phyloP scores from a whole-genome alignment of 1,284 basidiomycete genomes.

The Entoloma clypeatum region DNA sequence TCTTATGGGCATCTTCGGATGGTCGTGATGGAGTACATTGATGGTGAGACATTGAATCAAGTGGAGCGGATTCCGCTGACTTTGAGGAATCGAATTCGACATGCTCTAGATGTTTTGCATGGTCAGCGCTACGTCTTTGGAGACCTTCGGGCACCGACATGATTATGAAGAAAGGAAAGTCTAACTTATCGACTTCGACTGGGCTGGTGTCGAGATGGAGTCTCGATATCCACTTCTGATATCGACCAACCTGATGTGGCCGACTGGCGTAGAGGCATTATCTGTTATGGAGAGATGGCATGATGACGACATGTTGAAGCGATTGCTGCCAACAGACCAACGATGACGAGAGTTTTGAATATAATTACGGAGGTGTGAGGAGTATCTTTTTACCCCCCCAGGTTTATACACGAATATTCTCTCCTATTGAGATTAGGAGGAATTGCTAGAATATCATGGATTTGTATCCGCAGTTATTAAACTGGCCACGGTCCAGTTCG shows the following conservation, averaged over 20 bases:
- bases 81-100: constrained; percentile 1
- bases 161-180: constrained; percentile 15
- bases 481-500: no score
- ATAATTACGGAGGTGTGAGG: no score
- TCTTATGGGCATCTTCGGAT: constrained; percentile 16
- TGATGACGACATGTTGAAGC: constrained; percentile 11
- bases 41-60: constrained; percentile 11
- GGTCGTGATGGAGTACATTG: constrained; percentile 22
- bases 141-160: constrained; percentile 19
- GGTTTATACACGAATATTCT: no score
- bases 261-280: constrained; percentile 9
- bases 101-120: no score
- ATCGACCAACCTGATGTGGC: constrained; percentile 11
- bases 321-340: constrained; percentile 2
- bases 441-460: no score
- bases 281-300: constrained; percentile 7
- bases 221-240: constrained; percentile 16
- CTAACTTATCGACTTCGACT: constrained; percentile 22
- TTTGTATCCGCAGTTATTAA: no score
- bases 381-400: no score
- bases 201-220: constrained; percentile 17
- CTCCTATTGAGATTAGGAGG: no score
- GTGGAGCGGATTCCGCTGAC: background rate
- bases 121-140: constrained; percentile 20
- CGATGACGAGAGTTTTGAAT: no score